Conservation (phyloP, 495 filamentous ascomycete species). For the Aspergillus sclerotiicarbonarius region DNA sequence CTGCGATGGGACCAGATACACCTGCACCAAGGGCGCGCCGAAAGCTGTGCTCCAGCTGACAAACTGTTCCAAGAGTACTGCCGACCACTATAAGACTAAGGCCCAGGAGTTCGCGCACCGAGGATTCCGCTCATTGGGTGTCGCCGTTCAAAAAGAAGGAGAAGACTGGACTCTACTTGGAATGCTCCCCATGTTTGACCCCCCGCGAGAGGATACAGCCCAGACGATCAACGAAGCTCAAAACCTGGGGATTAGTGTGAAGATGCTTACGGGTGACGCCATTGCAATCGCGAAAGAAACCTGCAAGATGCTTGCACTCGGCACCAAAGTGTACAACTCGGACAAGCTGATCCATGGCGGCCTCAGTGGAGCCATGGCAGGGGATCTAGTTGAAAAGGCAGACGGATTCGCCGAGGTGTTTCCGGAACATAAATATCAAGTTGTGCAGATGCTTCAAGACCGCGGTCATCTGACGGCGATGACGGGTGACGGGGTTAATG, state of each 20-base stretch:
- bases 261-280: slow-evolving; percentile 75
- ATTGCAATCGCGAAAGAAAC: slow-evolving; percentile 76
- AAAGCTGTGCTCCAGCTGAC: slow-evolving; percentile 67
- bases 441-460: slow-evolving; percentile 95
- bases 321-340: slow-evolving; percentile 75
- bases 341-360: slow-evolving; percentile 69
- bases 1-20: slow-evolving; percentile 61
- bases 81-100: slow-evolving; percentile 61
- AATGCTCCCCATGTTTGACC: slow-evolving; percentile 75
- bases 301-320: slow-evolving; percentile 71
- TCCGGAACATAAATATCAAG: slow-evolving; percentile 97
- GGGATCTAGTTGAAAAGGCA: slow-evolving; percentile 69
- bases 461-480: slow-evolving; percentile 95
- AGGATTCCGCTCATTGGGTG: slow-evolving; percentile 73
- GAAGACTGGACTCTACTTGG: slow-evolving; percentile 64
- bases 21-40: slow-evolving; percentile 69
- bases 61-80: slow-evolving; percentile 58
- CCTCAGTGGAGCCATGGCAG: slow-evolving; percentile 64
- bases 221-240: slow-evolving; percentile 72
- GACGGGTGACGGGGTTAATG: slow-evolving; percentile 98
- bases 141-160: slow-evolving; percentile 62
- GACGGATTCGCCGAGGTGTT: slow-evolving; percentile 86
- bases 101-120: slow-evolving; percentile 70
- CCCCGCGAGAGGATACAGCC: slow-evolving; percentile 72
- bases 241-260: slow-evolving; percentile 67